Evolutionary conservation across 192 early-diverging fungal species (phyloP).

Genomic region (Backusella circina): DNA sequence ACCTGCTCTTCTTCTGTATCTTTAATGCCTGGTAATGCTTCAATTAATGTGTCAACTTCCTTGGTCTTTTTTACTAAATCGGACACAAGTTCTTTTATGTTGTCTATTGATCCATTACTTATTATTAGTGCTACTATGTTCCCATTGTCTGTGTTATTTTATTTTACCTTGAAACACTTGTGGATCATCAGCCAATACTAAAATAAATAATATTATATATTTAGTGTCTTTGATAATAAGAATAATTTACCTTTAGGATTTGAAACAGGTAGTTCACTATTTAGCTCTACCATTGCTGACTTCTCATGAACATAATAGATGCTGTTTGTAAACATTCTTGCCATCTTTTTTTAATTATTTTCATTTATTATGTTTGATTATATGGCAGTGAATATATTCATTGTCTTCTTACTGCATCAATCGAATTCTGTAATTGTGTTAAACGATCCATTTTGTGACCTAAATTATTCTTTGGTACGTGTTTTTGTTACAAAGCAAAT

Average conservation of each 20-base stretch:
- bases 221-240: not conserved
- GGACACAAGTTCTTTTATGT: conserved; percentile 43
- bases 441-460: conserved; percentile 43
- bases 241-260: conserved; percentile 31
- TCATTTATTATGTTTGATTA: not conserved
- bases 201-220: not conserved
- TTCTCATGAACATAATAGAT: conserved; percentile 48
- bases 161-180: conserved; percentile 40
- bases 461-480: not conserved
- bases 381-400: not conserved
- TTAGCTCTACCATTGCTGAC: conserved; percentile 34
- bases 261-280: conserved; percentile 41
- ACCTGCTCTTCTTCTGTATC: conserved; percentile 46
- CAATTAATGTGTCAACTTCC: conserved; percentile 47
- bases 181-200: conserved; percentile 43
- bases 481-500: not conserved
- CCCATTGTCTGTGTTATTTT: not conserved
- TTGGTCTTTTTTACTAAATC: conserved; percentile 51
- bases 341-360: conserved; percentile 29
- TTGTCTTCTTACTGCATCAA: conserved; percentile 34
- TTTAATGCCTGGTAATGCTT: conserved; percentile 43
- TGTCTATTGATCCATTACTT: conserved; percentile 18
- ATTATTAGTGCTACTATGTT: not conserved
- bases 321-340: conserved; percentile 49
- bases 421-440: conserved; percentile 52